Percentiles rank a stretch among this genome's conserved stretches.
phyloP scores from a whole-genome alignment of 805 yeast genomes.

The Teunomyces panamensis region DNA sequence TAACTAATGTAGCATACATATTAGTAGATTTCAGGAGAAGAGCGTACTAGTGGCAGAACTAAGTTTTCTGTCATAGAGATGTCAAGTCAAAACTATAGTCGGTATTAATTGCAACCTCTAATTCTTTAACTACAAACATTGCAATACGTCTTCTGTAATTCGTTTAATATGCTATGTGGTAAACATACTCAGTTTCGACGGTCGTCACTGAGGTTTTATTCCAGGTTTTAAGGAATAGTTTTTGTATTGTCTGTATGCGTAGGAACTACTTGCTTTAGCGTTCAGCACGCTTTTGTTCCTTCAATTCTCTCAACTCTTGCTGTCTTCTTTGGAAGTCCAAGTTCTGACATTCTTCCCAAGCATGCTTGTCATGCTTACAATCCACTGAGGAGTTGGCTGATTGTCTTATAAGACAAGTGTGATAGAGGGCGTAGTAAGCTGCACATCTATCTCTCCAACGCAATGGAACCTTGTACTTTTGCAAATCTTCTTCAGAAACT shows the following conservation, averaged over 20 bases:
- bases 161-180: not conserved
- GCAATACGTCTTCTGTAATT: not conserved
- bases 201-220: not conserved
- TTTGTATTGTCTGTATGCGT: not conserved
- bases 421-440: constrained; percentile 43
- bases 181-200: not conserved
- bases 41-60: too few relatives aligned
- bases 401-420: constrained; percentile 43
- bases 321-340: constrained; percentile 79
- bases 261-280: not conserved
- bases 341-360: constrained; percentile 82
- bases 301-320: constrained; percentile 60
- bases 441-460: constrained; percentile 86
- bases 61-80: too few relatives aligned
- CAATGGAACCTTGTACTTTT: constrained; percentile 71
- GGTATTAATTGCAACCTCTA: too few relatives aligned
- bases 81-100: too few relatives aligned
- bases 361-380: constrained; percentile 76
- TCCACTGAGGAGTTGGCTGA: constrained; percentile 44
- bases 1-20: too few relatives aligned
- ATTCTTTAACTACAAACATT: not conserved
- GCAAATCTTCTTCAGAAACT: constrained; percentile 85
- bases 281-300: constrained; percentile 37
- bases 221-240: not conserved
- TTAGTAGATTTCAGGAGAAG: too few relatives aligned